phyloP scores from a whole-genome alignment of 495 filamentous ascomycete genomes.

The Talaromyces adpressus region DNA sequence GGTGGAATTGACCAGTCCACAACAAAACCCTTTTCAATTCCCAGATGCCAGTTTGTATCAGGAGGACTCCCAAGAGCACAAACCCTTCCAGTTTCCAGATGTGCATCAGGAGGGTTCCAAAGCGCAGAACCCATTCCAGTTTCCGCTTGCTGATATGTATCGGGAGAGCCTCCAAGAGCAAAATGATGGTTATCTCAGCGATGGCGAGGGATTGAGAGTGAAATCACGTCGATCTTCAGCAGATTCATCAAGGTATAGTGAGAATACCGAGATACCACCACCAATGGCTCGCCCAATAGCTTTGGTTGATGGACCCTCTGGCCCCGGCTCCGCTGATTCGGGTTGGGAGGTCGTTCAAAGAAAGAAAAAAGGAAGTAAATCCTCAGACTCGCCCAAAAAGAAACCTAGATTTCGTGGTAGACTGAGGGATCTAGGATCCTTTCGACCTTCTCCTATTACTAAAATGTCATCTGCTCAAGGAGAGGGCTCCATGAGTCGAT shows the following conservation, averaged over 20 bases:
- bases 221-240: constrained; percentile 20
- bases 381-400: constrained; percentile 3
- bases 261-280: constrained; percentile 23
- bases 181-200: constrained; percentile 38
- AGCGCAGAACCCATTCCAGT: constrained; percentile 22
- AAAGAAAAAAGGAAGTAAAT: constrained; percentile 11
- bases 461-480: constrained; percentile 25
- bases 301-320: constrained; percentile 1
- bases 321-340: constrained; percentile 13
- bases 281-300: constrained; percentile 14
- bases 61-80: constrained; percentile 8
- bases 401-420: constrained; percentile 11
- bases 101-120: constrained; percentile 18
- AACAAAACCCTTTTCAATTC: constrained; percentile 9
- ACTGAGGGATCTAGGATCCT: constrained; percentile 23
- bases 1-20: constrained; percentile 17
- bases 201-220: constrained; percentile 25
- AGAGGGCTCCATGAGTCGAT: constrained; percentile 27
- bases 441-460: constrained; percentile 27
- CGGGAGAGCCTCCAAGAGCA: constrained; percentile 23
- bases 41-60: constrained; percentile 28
- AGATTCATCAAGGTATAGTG: constrained; percentile 27
- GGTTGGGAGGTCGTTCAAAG: constrained; percentile 34
- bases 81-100: constrained; percentile 12
- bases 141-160: constrained; percentile 32